These are phyloP conservation scores for Nicotiana noctiflora DNA, from an alignment of 257 asterid species.

Conservation along the genomic window DNA sequence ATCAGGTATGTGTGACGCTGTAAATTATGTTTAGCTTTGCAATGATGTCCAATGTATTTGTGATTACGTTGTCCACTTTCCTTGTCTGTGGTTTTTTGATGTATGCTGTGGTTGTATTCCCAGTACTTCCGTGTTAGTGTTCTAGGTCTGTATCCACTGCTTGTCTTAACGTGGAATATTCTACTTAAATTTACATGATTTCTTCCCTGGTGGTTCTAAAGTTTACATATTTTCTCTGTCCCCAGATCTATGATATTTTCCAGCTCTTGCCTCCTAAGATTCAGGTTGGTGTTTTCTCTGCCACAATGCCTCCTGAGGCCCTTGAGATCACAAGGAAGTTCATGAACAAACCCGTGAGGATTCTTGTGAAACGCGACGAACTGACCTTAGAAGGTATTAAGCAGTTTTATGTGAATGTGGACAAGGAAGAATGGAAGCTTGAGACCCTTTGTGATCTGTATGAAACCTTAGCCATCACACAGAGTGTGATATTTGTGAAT, in stretches of 20 bases:
- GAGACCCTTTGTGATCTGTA: conserved; percentile 17
- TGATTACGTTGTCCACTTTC: neutral
- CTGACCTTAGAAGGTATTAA: conserved; percentile 20
- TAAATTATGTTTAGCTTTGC: neutral
- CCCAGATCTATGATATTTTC: conserved; percentile 22
- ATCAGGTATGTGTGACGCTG: neutral
- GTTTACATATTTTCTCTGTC: neutral
- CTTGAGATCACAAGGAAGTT: conserved; percentile 20
- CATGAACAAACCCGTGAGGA: conserved; percentile 23
- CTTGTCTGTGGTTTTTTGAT: neutral
- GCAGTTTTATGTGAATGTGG: conserved; percentile 14
- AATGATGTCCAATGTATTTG: neutral
- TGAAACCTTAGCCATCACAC: conserved; percentile 17
- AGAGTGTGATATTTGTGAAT: conserved; percentile 23
- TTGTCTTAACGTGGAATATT: neutral
- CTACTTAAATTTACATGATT: neutral
- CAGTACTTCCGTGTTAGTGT: neutral
- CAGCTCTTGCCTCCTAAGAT: conserved; percentile 20
- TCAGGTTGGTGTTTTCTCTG: conserved; percentile 22
- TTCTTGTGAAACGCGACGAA: conserved; percentile 21
- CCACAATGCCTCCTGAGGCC: conserved; percentile 24
- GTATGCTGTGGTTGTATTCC: neutral
- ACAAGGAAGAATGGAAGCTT: conserved; percentile 19
- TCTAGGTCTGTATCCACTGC: neutral
- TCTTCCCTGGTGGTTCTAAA: conserved; percentile 5